These are phyloP conservation scores for Cordyceps militaris DNA, from an alignment of 2,329 filamentous ascomycete genomes.

Conservation along the genomic window DNA sequence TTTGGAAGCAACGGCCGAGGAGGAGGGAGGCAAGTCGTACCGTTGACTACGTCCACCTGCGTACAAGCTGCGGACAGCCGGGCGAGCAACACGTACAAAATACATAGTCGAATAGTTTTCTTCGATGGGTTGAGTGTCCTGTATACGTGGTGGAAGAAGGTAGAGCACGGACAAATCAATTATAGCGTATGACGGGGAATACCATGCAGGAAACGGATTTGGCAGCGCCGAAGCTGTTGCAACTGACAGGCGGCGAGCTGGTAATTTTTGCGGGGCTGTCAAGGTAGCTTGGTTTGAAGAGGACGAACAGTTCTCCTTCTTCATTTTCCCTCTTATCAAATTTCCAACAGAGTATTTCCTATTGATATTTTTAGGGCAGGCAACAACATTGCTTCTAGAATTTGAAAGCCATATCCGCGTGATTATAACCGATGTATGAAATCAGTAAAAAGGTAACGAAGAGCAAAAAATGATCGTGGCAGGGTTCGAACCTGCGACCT, in stretches of 20 bases:
- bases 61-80: neutral
- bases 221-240: neutral
- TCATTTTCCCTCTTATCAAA: no score
- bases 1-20: no score
- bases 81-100: neutral
- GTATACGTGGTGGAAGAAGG: neutral
- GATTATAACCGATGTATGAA: no score
- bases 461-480: conserved; percentile 27
- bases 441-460: conserved; percentile 11
- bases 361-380: no score
- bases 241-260: neutral
- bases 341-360: no score
- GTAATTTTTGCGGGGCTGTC: neutral
- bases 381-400: no score
- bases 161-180: neutral
- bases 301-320: no score
- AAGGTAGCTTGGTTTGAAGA: neutral
- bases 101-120: neutral
- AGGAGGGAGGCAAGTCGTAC: neutral
- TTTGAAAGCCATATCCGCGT: no score
- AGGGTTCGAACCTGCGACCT: conserved; percentile 40
- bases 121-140: neutral
- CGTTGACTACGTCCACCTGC: neutral
- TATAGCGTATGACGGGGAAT: neutral
- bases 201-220: neutral